A percentile compares a stretch with the other conserved stretches of the same genome.
These are phyloP conservation scores for Pholiota adiposa DNA, from an alignment of 1,284 basidiomycete species.

Conservation along the genomic window DNA sequence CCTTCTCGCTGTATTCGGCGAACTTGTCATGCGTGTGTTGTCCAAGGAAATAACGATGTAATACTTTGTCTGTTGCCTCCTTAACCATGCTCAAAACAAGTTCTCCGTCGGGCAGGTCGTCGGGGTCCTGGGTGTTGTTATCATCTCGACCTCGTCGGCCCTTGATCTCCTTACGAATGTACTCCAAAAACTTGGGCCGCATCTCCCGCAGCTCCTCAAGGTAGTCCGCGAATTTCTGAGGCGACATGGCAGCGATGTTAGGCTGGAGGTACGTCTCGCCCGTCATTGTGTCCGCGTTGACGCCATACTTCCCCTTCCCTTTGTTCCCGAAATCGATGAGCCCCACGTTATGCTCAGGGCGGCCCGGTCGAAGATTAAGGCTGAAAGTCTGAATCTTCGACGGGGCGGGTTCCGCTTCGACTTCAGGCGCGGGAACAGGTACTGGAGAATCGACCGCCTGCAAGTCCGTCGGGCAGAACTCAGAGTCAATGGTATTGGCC, in stretches of 20 bases:
- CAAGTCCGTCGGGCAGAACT: conserved; percentile 35
- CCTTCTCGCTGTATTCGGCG: conserved; percentile 4
- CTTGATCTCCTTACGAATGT: conserved; percentile 19
- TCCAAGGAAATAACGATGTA: conserved; percentile 27
- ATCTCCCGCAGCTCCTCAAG: conserved; percentile 56
- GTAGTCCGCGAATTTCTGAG: conserved; percentile 59
- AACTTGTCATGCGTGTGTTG: conserved; percentile 20
- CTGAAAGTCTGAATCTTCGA: background rate
- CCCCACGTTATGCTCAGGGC: background rate
- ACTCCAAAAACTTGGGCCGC: conserved; percentile 56
- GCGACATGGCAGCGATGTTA: conserved; percentile 53
- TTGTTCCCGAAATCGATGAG: conserved; percentile 25
- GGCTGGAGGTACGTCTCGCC: conserved; percentile 21
- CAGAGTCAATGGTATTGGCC: conserved; percentile 25
- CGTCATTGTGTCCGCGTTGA: conserved; percentile 22
- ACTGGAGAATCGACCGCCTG: background rate
- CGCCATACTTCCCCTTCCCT: conserved; percentile 37
- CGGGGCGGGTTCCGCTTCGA: background rate
- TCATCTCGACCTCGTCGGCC: conserved; percentile 22
- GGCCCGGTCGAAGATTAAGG: background rate
- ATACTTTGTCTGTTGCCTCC: conserved; percentile 14
- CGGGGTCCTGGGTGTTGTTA: conserved; percentile 6
- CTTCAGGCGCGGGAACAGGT: background rate
- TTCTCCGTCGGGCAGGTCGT: conserved; percentile 16
- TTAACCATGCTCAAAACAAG: conserved; percentile 15